Evolutionary conservation across 257 asterid species (phyloP).

Genomic region (Salvia rosmarinus): DNA sequence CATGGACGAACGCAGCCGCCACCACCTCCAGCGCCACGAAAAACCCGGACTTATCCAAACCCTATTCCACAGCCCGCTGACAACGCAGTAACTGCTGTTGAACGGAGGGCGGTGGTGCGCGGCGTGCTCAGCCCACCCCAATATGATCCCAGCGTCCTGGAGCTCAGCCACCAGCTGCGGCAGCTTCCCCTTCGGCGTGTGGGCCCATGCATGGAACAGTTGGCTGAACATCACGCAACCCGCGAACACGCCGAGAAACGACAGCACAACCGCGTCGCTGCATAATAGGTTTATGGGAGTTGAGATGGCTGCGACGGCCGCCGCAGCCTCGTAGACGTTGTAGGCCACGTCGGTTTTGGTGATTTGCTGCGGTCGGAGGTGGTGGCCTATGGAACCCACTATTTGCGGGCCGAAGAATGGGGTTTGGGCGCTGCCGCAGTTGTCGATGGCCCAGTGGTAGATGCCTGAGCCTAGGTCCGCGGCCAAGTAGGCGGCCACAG

Average conservation of each 20-base stretch:
- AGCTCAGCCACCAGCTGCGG: slow-evolving; percentile 65
- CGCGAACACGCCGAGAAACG: slow-evolving; percentile 38
- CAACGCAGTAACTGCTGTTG: slow-evolving; percentile 75
- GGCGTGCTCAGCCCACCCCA: slow-evolving; percentile 60
- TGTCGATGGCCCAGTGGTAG: slow-evolving; percentile 58
- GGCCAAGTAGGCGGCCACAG: slow-evolving; percentile 39
- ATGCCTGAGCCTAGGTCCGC: slow-evolving; percentile 49
- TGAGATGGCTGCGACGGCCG: slow-evolving; percentile 5
- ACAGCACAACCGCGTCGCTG: slow-evolving; percentile 25
- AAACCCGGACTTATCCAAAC: slow-evolving; percentile 53
- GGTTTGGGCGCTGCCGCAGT: slow-evolving; percentile 45
- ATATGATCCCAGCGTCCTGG: slow-evolving; percentile 73
- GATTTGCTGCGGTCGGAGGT: slow-evolving; percentile 45
- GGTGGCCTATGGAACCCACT: slow-evolving; percentile 47
- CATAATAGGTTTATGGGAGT: slow-evolving; percentile 11
- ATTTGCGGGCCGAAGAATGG: slow-evolving; percentile 50
- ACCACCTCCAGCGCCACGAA: slow-evolving; percentile 63
- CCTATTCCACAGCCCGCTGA: slow-evolving; percentile 75
- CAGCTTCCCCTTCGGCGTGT: slow-evolving; percentile 63
- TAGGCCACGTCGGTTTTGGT: slow-evolving; percentile 34
- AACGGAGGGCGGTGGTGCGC: slow-evolving; percentile 81
- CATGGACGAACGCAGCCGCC: slow-evolving; percentile 46
- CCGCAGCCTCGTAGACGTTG: slow-evolving; percentile 43
- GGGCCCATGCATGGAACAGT: slow-evolving; percentile 88
- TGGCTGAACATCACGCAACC: slow-evolving; percentile 59